Conservation (phyloP, 768 basidiomycete species). For the Kwoniella botswanensis region DNA sequence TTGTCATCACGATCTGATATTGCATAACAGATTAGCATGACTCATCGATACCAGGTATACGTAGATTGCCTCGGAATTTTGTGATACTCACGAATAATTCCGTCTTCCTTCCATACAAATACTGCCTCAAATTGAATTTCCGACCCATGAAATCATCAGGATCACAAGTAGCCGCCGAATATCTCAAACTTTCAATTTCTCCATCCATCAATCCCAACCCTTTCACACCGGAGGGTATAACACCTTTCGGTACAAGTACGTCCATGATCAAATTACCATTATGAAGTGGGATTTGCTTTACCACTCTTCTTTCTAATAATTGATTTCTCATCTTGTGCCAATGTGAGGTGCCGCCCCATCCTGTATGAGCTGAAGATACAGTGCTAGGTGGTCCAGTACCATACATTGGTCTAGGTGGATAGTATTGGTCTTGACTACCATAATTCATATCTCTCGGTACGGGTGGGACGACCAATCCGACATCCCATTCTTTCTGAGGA, state of each 20-base stretch:
- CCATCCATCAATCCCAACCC: conserved; percentile 52
- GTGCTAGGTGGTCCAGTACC: conserved; percentile 12
- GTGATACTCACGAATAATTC: conserved; percentile 50
- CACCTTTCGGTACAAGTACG: conserved; percentile 76
- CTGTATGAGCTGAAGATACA: background rate
- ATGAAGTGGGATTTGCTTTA: conserved; percentile 72
- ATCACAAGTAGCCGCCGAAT: conserved; percentile 54
- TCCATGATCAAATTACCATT: conserved; percentile 86
- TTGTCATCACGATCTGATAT: conserved; percentile 53
- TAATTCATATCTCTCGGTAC: conserved; percentile 6
- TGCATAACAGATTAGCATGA: no score
- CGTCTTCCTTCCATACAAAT: conserved; percentile 65
- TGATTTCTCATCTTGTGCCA: conserved; percentile 51
- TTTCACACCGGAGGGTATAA: conserved; percentile 64
- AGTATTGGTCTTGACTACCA: conserved; percentile 4
- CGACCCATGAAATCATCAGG: conserved; percentile 62
- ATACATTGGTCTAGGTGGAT: conserved; percentile 35
- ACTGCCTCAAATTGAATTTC: conserved; percentile 78
- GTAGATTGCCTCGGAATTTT: no score
- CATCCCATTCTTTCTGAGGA: conserved; percentile 45
- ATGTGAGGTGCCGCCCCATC: conserved; percentile 38
- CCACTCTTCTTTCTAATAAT: conserved; percentile 45
- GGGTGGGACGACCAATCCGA: conserved; percentile 39
- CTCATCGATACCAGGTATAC: no score
- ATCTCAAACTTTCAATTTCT: conserved; percentile 48